Base-by-base conservation (phyloP, 2,329 filamentous ascomycete genomes). In the Arthrobotrys entomopaga region DNA sequence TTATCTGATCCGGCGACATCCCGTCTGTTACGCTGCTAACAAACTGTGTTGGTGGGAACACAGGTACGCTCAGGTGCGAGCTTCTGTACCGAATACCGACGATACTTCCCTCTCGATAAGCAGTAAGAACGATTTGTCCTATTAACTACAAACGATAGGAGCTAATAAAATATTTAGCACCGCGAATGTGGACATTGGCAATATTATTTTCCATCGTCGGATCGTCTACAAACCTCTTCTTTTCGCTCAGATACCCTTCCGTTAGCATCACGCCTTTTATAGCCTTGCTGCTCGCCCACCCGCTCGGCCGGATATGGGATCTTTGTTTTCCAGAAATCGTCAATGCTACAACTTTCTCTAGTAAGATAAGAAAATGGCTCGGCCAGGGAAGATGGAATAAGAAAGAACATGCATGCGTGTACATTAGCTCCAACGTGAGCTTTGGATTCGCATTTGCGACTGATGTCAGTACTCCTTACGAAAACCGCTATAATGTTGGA, bases 381-480 rank as follows among this genome's bases (percentile, higher is more conserved):
- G 89, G 88, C 0, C 91, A 94, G 81, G 91, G 91, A 2, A 85
- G 83, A 40, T 95, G 92, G 92, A 95, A 95, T 79, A 89, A 93
- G 80, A 95, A 95, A 80, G 91, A 95, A 80, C 92, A 95, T 81
- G 91, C 90, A 48, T 95, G 91, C 80, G 91, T 95, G 59, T 95
- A 95, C 78, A 92, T 95, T 78, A 92, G 90, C 84, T 94, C 91
- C 82, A 95, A 95, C 80, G 91, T 95, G 48, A 92, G 91, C 19
- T 95, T 95, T 80, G 92, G 91, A 1, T 95, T 95, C 81, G 91
- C 92, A 24, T 95, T 95, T 82, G 91, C 91, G 6, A 95, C 92
- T 26, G 91, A 95, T 82, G 90, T 86, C 66, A 79, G 83, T 80
- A 46, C 42, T 8, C 5, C 5, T 1, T 46, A 15, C 42, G 42